These are phyloP conservation scores for Mallotus repandus DNA, from an alignment of 441 rosid species.

Conservation along the genomic window DNA sequence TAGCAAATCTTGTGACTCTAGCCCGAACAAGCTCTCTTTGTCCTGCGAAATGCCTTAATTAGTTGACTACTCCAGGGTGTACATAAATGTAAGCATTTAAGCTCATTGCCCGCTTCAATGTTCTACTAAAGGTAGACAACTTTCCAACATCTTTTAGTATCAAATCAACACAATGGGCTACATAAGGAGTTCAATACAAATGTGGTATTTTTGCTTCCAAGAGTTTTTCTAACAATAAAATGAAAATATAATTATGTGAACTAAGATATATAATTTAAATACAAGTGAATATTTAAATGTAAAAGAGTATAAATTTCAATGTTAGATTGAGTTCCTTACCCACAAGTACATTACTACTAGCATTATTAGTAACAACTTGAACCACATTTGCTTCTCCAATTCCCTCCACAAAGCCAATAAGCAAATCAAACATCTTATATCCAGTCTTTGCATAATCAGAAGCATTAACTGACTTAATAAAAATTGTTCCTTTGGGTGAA, in stretches of 20 bases:
- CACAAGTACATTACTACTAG: background rate
- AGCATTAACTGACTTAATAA: background rate
- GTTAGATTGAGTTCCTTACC: background rate
- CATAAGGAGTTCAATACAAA: conserved; percentile 1
- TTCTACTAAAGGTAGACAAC: background rate
- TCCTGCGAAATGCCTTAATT: too few relatives aligned
- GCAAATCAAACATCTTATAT: too few relatives aligned
- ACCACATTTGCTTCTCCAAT: too few relatives aligned
- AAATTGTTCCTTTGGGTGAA: background rate
- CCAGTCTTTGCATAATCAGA: background rate
- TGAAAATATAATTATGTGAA: too few relatives aligned
- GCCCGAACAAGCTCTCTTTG: too few relatives aligned
- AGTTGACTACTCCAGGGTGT: too few relatives aligned
- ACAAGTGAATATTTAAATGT: background rate
- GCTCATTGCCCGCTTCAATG: background rate
- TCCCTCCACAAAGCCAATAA: too few relatives aligned
- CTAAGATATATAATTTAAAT: accelerated
- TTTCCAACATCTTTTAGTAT: background rate
- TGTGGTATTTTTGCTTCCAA: background rate
- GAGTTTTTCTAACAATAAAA: background rate
- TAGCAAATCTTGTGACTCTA: too few relatives aligned
- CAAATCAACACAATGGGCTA: background rate
- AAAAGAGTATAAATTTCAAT: background rate
- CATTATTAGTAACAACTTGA: background rate
- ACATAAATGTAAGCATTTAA: too few relatives aligned